Evolutionary conservation across 2,329 filamentous ascomycete species (phyloP).

Genomic region (Monilinia fructicola): DNA sequence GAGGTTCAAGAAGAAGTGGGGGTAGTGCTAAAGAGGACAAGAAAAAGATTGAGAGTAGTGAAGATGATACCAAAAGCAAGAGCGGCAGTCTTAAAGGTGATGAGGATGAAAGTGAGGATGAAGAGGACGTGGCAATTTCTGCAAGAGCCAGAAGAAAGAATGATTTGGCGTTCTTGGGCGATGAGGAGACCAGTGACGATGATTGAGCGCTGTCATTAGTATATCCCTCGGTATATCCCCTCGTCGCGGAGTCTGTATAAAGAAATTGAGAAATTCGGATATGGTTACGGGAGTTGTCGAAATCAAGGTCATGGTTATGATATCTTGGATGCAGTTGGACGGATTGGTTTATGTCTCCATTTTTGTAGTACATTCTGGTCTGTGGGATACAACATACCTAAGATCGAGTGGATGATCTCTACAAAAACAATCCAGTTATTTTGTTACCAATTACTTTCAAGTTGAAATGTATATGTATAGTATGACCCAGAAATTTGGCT

Average conservation of each 20-base stretch:
- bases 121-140: slow-evolving; percentile 7
- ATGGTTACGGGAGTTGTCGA: slow-evolving; percentile 3
- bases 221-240: background rate
- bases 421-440: background rate
- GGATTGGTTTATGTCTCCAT: background rate
- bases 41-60: slow-evolving; percentile 32
- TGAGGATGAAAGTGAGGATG: slow-evolving; percentile 38
- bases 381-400: slow-evolving; percentile 10
- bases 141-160: slow-evolving; percentile 34
- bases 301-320: background rate
- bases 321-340: background rate
- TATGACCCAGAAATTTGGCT: background rate
- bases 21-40: slow-evolving; percentile 32
- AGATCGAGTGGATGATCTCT: background rate
- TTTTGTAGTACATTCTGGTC: background rate
- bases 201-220: slow-evolving; percentile 6
- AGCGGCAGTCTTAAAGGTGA: slow-evolving; percentile 24
- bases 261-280: background rate
- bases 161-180: slow-evolving; percentile 65
- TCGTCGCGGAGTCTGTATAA: background rate
- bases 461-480: background rate
- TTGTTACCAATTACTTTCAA: background rate
- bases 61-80: slow-evolving; percentile 34
- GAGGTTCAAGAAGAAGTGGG: slow-evolving; percentile 40
- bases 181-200: slow-evolving; percentile 58